Base-by-base conservation (phyloP, 2,329 filamentous ascomycete genomes). In the Colletotrichum sp. region DNA sequence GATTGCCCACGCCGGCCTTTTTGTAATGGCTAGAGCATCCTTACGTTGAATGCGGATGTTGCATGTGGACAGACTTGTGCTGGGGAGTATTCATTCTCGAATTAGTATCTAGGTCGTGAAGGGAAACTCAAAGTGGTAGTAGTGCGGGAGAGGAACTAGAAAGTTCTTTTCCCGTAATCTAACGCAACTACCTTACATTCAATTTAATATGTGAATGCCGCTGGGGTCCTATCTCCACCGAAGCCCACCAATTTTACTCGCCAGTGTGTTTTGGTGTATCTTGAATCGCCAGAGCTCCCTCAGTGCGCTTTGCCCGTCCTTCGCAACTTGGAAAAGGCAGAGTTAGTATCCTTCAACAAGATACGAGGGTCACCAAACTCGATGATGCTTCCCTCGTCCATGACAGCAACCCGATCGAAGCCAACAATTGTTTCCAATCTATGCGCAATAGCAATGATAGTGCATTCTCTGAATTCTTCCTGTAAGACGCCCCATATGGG, bases 171-270 rank as follows among this genome's bases (percentile, higher is more conserved):
- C 13, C 13, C 6, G 13, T 39, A 2, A 0, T 44, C 16, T 5
- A 19, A 9, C 19, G 0, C 36, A 19, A 19, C 4, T 44, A 25
- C 25, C 25, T 25, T 25, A 25, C 25, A 25, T 25, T 25, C 16
- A 44, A 19, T 44, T 44, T 9, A 3, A 44, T 1, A 19, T 9
- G 1, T 19, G 5, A 44, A 44, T 3, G 16, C 4, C 2, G 36
- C 36, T 9, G 16, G 3, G 5, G 3, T 2, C 36, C 8, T 9
- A 19, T 39, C 2, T 19, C 19, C 39, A 12, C 19, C 39, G 19
- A 11, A n/a, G 39, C 39, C 2, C 0, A n/a, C 9, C 39, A 0
- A 12, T 12, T n/a, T 6, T 2, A 48, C 39, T 12, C 0, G 0
- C 8, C 19, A 11, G 9, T n/a, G 1, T 19, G 1, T n/a, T 3